Evolutionary conservation across 2,329 filamentous ascomycete species (phyloP), one percentile per base, ranked within the genome.

Genomic region (Diaporthe velutina): DNA sequence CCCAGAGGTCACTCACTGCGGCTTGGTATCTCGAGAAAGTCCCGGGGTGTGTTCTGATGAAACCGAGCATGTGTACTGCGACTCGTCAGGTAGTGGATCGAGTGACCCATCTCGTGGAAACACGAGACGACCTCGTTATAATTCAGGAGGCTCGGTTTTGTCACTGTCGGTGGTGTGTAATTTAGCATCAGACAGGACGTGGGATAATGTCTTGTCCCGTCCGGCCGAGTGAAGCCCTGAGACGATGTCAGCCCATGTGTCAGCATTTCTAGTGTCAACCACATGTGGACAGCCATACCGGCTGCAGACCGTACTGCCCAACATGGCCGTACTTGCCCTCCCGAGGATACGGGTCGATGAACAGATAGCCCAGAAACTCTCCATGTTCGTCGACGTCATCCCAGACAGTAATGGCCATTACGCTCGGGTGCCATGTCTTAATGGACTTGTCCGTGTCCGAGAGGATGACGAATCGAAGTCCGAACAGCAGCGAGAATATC

Each of bases 11-110:
- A 28, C 57, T 42, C 30, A 45, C 58, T 61, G 38, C n/a, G 35
- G 58, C 58, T 61, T 15, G 58, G 58, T 61, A 58, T 58, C 33
- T 58, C 55, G 8, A 58, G 30, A 58, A 58, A 58, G 33, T 58
- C 55, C 19, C 33, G 55, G 0, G 55, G 55, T 7, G 55, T 58
- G 33, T 38, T 58, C 22, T 58, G 55, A 33, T 58, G 55, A 22
- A 58, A 58, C 33, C 55, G 30, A 12, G 55, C 55, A 12, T 58
- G 33, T 22, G 5, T 38, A 15, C 55, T 58, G 33, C 33, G 55
- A 22, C 55, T 58, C 2, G 55, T 58, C 55, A 58, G 17, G 30
- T 58, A 35, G 19, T 58, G 55, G 19, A 58, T 38, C 30, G 30
- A 58, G 55, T 58, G 55, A 8, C 55, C 55, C 55, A 58, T 58